Evolutionary conservation across 2,329 filamentous ascomycete species (phyloP).

Genomic region (Atkinsonella hypoxylon): DNA sequence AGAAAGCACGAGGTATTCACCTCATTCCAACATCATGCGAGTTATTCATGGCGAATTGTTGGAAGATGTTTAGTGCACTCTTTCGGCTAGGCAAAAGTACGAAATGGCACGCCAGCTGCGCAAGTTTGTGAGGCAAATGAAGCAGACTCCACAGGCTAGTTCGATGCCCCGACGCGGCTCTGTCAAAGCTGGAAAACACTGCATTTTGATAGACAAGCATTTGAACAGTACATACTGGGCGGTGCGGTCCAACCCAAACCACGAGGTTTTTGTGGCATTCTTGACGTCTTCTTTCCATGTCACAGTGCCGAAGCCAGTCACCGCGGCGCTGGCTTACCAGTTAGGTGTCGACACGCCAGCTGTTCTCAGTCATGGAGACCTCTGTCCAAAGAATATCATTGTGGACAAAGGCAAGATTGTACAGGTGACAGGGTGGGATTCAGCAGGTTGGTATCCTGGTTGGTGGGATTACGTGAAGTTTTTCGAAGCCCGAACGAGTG

Average conservation of each 20-base stretch:
- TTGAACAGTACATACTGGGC: slow-evolving; percentile 17
- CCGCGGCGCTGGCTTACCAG: slow-evolving; percentile 11
- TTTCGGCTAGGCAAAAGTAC: slow-evolving; percentile 13
- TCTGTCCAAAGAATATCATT: slow-evolving; percentile 20
- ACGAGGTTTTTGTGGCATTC: slow-evolving; percentile 14
- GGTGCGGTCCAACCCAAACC: slow-evolving; percentile 10
- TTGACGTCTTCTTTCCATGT: slow-evolving; percentile 15
- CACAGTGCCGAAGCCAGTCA: slow-evolving; percentile 14
- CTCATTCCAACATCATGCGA: slow-evolving; percentile 1
- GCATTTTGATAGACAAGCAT: slow-evolving; percentile 18
- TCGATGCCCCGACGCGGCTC: slow-evolving; percentile 9
- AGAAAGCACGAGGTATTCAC: not conserved
- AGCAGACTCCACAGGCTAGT: slow-evolving; percentile 1
- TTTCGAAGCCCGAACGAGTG: slow-evolving; percentile 18
- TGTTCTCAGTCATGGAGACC: slow-evolving; percentile 15
- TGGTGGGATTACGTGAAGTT: slow-evolving; percentile 26
- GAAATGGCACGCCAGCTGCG: slow-evolving; percentile 16
- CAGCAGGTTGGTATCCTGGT: slow-evolving; percentile 19
- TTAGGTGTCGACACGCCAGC: slow-evolving; percentile 9
- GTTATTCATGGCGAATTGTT: slow-evolving; percentile 14
- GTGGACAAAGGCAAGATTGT: slow-evolving; percentile 13
- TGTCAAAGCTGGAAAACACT: slow-evolving; percentile 9
- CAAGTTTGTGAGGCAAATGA: slow-evolving; percentile 15
- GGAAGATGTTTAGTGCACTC: slow-evolving; percentile 16
- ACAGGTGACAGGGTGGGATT: slow-evolving; percentile 20